These are phyloP conservation scores for Chalaropsis ovoidea DNA, from an alignment of 2,329 filamentous ascomycete species.

Conservation along the genomic window DNA sequence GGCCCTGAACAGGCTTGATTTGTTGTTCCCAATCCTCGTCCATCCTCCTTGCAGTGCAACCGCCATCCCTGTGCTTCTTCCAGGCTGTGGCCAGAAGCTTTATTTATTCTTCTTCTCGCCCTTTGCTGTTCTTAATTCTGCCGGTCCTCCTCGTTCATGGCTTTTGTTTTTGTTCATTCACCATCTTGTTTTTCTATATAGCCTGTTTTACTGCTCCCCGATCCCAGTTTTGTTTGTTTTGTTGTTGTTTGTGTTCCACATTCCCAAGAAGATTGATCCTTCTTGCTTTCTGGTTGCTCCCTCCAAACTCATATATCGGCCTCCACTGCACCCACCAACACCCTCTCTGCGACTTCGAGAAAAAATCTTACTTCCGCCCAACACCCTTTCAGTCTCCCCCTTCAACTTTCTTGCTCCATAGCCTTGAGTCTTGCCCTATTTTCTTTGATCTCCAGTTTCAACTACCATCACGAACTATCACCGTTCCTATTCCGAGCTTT, in stretches of 20 bases:
- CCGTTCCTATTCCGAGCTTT: not conserved
- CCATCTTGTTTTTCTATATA: not conserved
- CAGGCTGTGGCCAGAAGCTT: slow-evolving; percentile 2
- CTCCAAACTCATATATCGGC: slow-evolving; percentile 8
- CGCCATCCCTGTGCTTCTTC: not conserved
- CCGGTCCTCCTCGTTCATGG: not conserved
- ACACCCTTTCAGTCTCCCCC: not conserved
- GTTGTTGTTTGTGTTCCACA: not conserved
- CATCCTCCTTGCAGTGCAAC: slow-evolving; percentile 4
- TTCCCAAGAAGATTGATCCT: not conserved
- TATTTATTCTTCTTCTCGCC: slow-evolving; percentile 13
- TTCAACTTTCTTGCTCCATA: not conserved
- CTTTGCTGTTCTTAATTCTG: not conserved
- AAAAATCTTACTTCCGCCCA: not conserved
- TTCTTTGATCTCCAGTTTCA: not conserved
- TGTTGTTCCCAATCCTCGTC: not conserved
- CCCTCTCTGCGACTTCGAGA: not conserved
- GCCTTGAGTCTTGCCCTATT: not conserved
- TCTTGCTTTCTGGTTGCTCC: slow-evolving; percentile 17
- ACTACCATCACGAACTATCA: not conserved
- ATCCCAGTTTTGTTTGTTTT: not conserved
- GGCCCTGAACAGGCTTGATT: slow-evolving; percentile 1
- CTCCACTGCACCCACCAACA: not conserved
- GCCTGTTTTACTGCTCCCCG: not conserved
- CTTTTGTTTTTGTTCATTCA: not conserved